phyloP scores from a whole-genome alignment of 371 early-diverging fungal genomes.

The Mucor circinelloides region DNA sequence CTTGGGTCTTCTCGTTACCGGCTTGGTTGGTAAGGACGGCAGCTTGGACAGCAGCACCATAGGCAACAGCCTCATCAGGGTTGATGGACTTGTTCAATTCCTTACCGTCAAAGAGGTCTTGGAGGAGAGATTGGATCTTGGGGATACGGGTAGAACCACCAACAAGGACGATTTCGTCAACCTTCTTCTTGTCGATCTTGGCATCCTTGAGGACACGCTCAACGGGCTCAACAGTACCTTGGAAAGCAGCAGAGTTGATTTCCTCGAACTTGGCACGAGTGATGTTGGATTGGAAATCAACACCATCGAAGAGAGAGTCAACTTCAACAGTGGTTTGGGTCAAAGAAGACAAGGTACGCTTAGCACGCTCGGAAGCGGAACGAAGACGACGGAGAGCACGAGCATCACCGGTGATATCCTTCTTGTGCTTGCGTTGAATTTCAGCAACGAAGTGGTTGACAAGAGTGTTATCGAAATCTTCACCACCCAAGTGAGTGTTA shows the following conservation, averaged over 20 bases:
- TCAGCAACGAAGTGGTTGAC: slow-evolving; percentile 82
- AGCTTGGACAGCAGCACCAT: slow-evolving; percentile 95
- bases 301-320: slow-evolving; percentile 90
- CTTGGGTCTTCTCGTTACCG: slow-evolving; percentile 65
- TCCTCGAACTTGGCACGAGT: slow-evolving; percentile 95
- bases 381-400: slow-evolving; percentile 94
- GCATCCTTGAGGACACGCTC: slow-evolving; percentile 87
- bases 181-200: slow-evolving; percentile 89
- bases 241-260: slow-evolving; percentile 86
- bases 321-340: slow-evolving; percentile 86
- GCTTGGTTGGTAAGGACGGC: slow-evolving; percentile 77
- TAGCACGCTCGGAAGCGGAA: slow-evolving; percentile 96
- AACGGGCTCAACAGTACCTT: slow-evolving; percentile 83
- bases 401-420: slow-evolving; percentile 81
- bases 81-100: slow-evolving; percentile 86
- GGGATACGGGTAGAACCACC: slow-evolving; percentile 99
- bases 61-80: slow-evolving; percentile 96
- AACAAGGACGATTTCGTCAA: slow-evolving; percentile 98
- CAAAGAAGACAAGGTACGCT: slow-evolving; percentile 92
- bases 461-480: slow-evolving; percentile 95
- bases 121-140: slow-evolving; percentile 97
- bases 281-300: slow-evolving; percentile 87
- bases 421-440: slow-evolving; percentile 85
- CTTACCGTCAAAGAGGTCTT: slow-evolving; percentile 92
- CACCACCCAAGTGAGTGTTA: slow-evolving; percentile 98